Conservation (phyloP, 148 eudicot genomes). For the Talinum fruticosum region DNA sequence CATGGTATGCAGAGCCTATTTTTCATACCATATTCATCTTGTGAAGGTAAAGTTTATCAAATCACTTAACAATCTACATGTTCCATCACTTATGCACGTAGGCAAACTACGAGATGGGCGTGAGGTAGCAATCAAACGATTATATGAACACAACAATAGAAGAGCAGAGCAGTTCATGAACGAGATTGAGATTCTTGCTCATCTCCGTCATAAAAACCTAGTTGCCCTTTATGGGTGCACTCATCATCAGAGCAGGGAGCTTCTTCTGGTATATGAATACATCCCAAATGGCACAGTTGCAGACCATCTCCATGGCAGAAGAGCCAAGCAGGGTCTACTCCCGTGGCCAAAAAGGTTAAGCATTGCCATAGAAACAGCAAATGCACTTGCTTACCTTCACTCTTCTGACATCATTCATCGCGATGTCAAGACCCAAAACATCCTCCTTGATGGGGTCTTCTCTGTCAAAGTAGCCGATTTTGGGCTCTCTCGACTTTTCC, state of each 20-base stretch:
- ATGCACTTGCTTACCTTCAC: constrained; percentile 41
- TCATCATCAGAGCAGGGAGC: constrained; percentile 31
- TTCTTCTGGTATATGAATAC: constrained; percentile 59
- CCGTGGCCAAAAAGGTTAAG: constrained; percentile 36
- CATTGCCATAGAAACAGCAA: constrained; percentile 43
- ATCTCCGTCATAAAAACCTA: constrained; percentile 46
- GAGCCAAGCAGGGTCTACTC: constrained; percentile 15
- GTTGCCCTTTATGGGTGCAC: constrained; percentile 65
- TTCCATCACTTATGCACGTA: background rate
- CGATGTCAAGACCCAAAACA: constrained; percentile 44
- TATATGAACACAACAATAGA: constrained; percentile 43
- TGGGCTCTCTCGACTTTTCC: constrained; percentile 25
- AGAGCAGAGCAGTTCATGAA: constrained; percentile 54
- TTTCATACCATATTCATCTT: background rate
- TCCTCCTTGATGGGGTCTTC: constrained; percentile 38
- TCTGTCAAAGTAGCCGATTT: constrained; percentile 27
- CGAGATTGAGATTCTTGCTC: constrained; percentile 47
- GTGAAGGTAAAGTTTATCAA: background rate
- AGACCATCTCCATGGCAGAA: constrained; percentile 50
- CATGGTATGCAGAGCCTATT: constrained; percentile 40
- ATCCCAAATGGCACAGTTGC: constrained; percentile 57
- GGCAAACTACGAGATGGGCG: constrained; percentile 4
- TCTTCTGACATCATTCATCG: constrained; percentile 41
- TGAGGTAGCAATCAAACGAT: constrained; percentile 45
- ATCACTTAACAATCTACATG: background rate